phyloP scores from a whole-genome alignment of 768 basidiomycete species.

The Tricholoma matsutake region DNA sequence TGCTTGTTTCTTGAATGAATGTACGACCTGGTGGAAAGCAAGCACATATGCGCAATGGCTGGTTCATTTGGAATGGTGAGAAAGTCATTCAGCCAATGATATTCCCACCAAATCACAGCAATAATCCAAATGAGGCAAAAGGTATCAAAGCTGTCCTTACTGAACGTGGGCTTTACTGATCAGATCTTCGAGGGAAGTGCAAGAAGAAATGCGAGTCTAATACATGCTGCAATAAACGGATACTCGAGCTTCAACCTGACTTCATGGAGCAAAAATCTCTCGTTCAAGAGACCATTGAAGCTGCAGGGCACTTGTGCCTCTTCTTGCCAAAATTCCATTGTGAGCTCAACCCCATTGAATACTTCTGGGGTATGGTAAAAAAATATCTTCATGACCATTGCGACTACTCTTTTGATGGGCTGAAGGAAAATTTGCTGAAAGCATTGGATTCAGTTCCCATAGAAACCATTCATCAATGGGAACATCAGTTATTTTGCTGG shows the following conservation, averaged over 20 bases:
- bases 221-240: constrained; percentile 27
- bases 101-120: not conserved
- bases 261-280: constrained; percentile 20
- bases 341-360: too few relatives aligned
- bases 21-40: constrained; percentile 32
- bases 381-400: not conserved
- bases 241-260: constrained; percentile 20
- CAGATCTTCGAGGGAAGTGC: not conserved
- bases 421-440: too few relatives aligned
- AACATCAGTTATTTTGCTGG: not conserved
- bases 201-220: not conserved
- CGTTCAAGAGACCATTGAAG: constrained; percentile 1
- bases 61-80: not conserved
- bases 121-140: not conserved
- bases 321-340: too few relatives aligned
- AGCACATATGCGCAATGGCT: not conserved
- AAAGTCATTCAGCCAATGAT: not conserved
- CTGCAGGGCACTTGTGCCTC: not conserved
- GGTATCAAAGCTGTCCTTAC: not conserved
- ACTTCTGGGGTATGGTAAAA: too few relatives aligned
- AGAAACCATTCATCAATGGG: not conserved
- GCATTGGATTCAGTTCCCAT: not conserved
- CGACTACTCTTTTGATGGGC: not conserved
- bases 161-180: not conserved
- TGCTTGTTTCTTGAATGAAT: constrained; percentile 34